Base-by-base conservation (phyloP, 768 basidiomycete genomes). In the Dictyophora rubrovolvata region DNA sequence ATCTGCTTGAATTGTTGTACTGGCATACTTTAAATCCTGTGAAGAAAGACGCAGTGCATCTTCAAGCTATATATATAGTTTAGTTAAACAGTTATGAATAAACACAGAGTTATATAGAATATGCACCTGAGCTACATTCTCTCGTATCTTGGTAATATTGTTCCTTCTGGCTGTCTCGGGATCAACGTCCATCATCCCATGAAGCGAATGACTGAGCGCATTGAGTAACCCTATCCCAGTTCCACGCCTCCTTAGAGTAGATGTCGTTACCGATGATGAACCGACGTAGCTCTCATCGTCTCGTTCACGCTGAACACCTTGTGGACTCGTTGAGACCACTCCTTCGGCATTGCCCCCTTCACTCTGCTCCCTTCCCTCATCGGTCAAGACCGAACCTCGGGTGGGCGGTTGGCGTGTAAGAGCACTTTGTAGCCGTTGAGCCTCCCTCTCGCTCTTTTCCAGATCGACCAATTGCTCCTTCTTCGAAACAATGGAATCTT, bases 111-210 rank as follows among this genome's bases (percentile, higher is more conserved):
- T 10, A 46, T 17, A 11, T 18, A 35, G 35, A 16, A 35, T 18
- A 69, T 74, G 64, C 68, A 94, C 94, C 77, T 93, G 90, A n/a
- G 92, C 91, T 62, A 97, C 96, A 18, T 82, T 83, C 73, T 98
- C 95, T 64, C 90, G 81, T 5, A 93, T 93, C 75, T 96, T 97
- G 62, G 87, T 87, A 63, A 99, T 98, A 55, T 86, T 83, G 67
- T 88, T 97, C 63, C 96, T 78, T 61, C 96, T 77, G 5, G 95
- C 94, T 17, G 89, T 90, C 74, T 98, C 96, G 2, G 96, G 96
- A 72, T 99, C 96, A 17, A 89, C 89, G 65, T 99, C 96, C 86
- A 99, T 97, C 85, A 98, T 94, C 5, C 95, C 94, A 64, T 94
- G 93, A 57, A 99, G 70, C 21, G 93, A 94, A 72, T 96, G 94